Base-by-base conservation (phyloP, 148 eudicot species). In the Hydrangea macrophylla region DNA sequence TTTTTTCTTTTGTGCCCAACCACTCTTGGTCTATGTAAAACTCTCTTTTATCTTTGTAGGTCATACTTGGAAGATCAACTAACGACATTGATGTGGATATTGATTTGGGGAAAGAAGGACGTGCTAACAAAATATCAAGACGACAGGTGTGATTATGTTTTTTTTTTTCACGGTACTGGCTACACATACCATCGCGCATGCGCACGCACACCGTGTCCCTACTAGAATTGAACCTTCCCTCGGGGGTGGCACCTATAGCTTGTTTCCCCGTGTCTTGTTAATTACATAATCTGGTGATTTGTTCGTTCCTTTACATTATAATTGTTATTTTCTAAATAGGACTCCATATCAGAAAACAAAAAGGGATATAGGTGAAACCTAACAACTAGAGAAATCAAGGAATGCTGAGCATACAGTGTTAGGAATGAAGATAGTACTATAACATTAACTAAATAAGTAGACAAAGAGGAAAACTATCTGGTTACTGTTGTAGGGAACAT, bases 61-160 rank as follows among this genome's bases (percentile, higher is more conserved):
- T 90, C 35, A 74, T 85, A 74, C 83, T 93, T 68, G 96, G 96
- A 71, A 85, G 96, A 86, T 83, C 88, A 30, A 88, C 98, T n/a
- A 83, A 79, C 71, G 98, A 80, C 70, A 65, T 70, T 73, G 64
- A 36, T 70, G 90, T 92, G 72, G 98, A 90, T 71, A 84, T 92
- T 75, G 96, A 92, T 80, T 67, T 92, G 72, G 82, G 88, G 22
- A 86, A 86, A 80, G 96, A 85, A 78, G 92, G 93, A 44, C 84
- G 84, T 59, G 86, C 90, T 48, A 90, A 84, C 77, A 90, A 84
- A 73, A 85, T 93, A 77, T 93, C 98, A 48, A 86, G 98, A 67
- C 90, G 95, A 24, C 96, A 93, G 95, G 98, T 90, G 73, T 48
- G 53, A 36, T 24, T 25, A 59, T 65, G n/a, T n/a, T n/a, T n/a